Conservation (phyloP, 345 rosid genomes). For the Carallia pectinifolia region DNA sequence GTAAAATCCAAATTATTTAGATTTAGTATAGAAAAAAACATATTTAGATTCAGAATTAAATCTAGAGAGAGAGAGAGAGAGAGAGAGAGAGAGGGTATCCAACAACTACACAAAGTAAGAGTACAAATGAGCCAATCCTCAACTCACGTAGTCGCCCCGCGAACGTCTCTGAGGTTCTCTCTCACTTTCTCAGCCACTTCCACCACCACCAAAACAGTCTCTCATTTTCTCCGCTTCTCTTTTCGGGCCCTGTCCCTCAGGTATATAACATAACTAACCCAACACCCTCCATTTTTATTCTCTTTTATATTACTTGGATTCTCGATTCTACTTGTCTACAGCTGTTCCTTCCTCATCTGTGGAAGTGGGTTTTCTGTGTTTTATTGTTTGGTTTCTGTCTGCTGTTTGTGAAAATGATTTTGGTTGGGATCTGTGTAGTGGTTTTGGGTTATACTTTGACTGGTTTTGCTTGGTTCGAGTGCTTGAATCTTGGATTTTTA, state of each 20-base stretch:
- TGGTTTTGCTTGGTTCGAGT: neutral
- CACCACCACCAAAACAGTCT: neutral
- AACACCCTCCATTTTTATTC: neutral
- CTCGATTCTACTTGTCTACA: neutral
- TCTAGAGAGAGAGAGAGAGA: neutral
- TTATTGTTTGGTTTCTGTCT: neutral
- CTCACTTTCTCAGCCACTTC: neutral
- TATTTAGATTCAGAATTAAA: neutral
- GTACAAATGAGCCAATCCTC: constrained; percentile 23
- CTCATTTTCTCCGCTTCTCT: constrained; percentile 9
- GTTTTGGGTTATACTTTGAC: no score
- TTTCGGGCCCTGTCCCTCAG: constrained; percentile 3
- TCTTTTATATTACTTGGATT: constrained; percentile 1
- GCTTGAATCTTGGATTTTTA: neutral
- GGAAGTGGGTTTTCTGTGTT: neutral
- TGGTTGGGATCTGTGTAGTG: neutral
- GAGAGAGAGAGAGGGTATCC: neutral
- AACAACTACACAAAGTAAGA: neutral
- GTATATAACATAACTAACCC: neutral
- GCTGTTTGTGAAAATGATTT: neutral
- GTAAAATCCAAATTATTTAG: no score
- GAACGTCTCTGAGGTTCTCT: constrained; percentile 7
- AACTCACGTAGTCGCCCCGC: neutral
- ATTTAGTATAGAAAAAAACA: no score
- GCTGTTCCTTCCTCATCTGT: neutral